Evolutionary conservation across 345 rosid species (phyloP).

Genomic region (Toxicodendron radicans): DNA sequence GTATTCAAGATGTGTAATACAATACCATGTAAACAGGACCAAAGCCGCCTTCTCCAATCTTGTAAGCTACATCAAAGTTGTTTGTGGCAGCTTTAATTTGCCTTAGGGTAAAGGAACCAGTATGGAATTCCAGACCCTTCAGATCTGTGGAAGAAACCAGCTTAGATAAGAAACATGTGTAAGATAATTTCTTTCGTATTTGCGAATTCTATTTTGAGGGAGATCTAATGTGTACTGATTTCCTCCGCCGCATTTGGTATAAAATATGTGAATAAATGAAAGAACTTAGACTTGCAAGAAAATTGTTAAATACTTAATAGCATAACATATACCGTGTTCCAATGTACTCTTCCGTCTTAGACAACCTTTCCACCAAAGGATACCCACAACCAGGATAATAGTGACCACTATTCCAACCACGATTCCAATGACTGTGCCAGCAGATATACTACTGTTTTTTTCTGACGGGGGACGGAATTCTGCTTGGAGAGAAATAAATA

Average conservation of each 20-base stretch:
- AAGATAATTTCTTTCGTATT: too few species aligned
- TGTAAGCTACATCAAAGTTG: slow-evolving; percentile 28
- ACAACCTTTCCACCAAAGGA: slow-evolving; percentile 57
- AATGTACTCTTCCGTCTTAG: slow-evolving; percentile 29
- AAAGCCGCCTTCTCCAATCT: slow-evolving; percentile 45
- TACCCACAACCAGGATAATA: slow-evolving; percentile 36
- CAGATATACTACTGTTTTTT: slow-evolving; percentile 8
- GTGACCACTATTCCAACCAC: slow-evolving; percentile 28
- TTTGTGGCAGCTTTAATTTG: slow-evolving; percentile 33
- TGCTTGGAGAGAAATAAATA: neutral
- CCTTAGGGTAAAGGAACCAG: slow-evolving; percentile 24
- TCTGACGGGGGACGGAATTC: slow-evolving; percentile 8
- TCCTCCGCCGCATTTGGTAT: too few species aligned
- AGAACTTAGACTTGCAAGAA: neutral
- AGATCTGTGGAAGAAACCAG: slow-evolving; percentile 13
- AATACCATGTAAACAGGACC: slow-evolving; percentile 38
- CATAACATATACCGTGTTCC: slow-evolving; percentile 32
- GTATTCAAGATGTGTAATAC: neutral
- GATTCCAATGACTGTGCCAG: slow-evolving; percentile 19
- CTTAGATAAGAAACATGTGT: neutral
- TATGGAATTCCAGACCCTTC: slow-evolving; percentile 24
- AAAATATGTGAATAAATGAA: too few species aligned
- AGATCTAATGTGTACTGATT: too few species aligned
- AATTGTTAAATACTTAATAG: neutral
- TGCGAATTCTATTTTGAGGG: too few species aligned